A percentile compares a stretch with the other conserved stretches of the same genome.
Evolutionary conservation across 768 basidiomycete species (phyloP).

Genomic region (Amyloporia xantha): DNA sequence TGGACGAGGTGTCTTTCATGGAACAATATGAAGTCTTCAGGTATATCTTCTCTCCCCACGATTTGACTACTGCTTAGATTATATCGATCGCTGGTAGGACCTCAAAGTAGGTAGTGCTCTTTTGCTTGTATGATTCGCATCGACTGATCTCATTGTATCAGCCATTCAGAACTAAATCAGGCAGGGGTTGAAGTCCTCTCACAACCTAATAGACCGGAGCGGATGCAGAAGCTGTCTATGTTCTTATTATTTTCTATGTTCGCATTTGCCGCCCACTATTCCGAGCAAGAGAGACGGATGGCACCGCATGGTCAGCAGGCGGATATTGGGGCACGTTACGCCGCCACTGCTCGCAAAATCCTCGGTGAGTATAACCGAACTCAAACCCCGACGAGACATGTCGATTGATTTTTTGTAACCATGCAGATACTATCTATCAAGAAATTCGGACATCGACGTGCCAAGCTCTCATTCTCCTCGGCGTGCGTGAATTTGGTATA

Average conservation of each 20-base stretch:
- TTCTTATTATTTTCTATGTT: constrained; percentile 76
- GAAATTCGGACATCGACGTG: constrained; percentile 67
- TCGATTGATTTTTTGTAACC: constrained; percentile 5
- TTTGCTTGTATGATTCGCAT: too few species aligned
- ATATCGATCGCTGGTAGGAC: neutral
- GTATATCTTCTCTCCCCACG: neutral
- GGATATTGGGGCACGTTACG: constrained; percentile 61
- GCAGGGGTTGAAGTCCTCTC: neutral
- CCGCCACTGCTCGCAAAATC: constrained; percentile 53
- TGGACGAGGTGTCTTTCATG: constrained; percentile 65
- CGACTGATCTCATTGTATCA: neutral
- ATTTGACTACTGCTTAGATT: neutral
- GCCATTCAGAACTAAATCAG: neutral
- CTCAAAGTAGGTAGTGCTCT: neutral
- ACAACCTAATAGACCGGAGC: constrained; percentile 28
- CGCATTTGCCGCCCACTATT: constrained; percentile 70
- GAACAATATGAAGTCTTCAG: constrained; percentile 35
- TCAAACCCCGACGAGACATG: too few species aligned
- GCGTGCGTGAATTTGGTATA: constrained; percentile 81
- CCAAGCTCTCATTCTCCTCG: constrained; percentile 75
- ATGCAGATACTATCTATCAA: constrained; percentile 40
- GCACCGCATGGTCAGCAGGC: constrained; percentile 13
- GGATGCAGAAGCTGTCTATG: constrained; percentile 53
- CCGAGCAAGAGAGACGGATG: constrained; percentile 1
- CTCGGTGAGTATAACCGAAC: constrained; percentile 52